Percentiles rank a stretch among this genome's conserved stretches.
Evolutionary conservation across 495 filamentous ascomycete genomes (phyloP).

Genomic region (Friedmanniomyces simplex): DNA sequence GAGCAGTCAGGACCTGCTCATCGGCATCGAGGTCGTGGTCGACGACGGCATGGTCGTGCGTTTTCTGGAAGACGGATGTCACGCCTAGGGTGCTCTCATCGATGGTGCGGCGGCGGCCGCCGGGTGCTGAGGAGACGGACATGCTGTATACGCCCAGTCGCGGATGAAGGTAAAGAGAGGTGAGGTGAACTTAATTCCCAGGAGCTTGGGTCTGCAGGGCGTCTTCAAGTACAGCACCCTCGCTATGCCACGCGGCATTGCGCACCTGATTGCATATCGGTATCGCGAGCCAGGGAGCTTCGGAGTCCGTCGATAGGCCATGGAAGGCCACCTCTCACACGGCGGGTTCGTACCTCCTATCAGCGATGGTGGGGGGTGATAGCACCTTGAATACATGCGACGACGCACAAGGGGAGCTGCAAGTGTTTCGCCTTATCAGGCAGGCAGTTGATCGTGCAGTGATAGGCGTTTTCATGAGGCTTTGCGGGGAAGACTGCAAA

Average conservation of each 20-base stretch:
- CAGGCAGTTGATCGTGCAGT: neutral
- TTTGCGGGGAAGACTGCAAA: neutral
- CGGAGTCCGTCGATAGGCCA: neutral
- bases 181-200: neutral
- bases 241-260: neutral
- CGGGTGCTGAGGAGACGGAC: neutral
- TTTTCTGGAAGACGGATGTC: slow-evolving; percentile 4
- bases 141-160: neutral
- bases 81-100: slow-evolving; percentile 4
- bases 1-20: neutral
- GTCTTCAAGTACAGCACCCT: neutral
- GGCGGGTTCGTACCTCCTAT: too few species aligned
- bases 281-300: neutral
- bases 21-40: slow-evolving; percentile 8
- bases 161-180: neutral
- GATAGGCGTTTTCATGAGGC: neutral
- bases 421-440: neutral
- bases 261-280: neutral
- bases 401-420: neutral
- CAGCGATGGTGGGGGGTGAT: too few species aligned
- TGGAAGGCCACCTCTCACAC: too few species aligned
- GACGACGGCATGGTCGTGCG: slow-evolving; percentile 5
- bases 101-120: slow-evolving; percentile 2
- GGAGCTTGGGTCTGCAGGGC: too few species aligned
- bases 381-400: too few species aligned